phyloP scores from a whole-genome alignment of 768 basidiomycete genomes.

The Agaricus subrufescens region DNA sequence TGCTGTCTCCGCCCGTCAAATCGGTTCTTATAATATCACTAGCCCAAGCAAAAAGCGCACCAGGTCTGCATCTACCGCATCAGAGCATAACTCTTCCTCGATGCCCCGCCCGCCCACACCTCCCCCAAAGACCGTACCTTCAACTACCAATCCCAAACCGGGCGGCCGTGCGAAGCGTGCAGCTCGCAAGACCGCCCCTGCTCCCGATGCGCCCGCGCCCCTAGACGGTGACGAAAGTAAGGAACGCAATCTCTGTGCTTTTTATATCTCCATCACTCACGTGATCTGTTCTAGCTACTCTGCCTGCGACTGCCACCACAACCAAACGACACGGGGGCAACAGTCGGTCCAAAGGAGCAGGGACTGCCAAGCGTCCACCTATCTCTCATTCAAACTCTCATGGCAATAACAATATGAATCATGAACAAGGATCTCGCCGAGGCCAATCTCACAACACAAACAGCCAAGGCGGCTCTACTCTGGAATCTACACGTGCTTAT shows the following conservation, averaged over 20 bases:
- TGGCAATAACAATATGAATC: constrained; percentile 18
- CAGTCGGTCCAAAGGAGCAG: constrained; percentile 34
- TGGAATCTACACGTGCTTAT: constrained; percentile 60
- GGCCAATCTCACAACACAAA: constrained; percentile 36
- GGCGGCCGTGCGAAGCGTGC: constrained; percentile 40
- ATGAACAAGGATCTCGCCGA: constrained; percentile 48
- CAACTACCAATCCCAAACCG: constrained; percentile 25
- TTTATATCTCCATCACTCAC: constrained; percentile 1
- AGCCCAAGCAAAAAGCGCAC: constrained; percentile 60
- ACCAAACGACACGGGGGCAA: constrained; percentile 33
- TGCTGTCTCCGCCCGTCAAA: constrained; percentile 13
- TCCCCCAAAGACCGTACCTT: constrained; percentile 20
- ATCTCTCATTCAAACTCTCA: constrained; percentile 23
- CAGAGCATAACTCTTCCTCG: constrained; percentile 46
- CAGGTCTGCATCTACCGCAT: constrained; percentile 68
- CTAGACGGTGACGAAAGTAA: constrained; percentile 65
- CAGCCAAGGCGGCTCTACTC: constrained; percentile 30
- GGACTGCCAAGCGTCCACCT: constrained; percentile 34
- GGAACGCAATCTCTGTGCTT: constrained; percentile 12
- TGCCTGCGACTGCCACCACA: constrained; percentile 16
- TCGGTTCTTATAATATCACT: constrained; percentile 26
- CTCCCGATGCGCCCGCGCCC: constrained; percentile 25
- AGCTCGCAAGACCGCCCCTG: constrained; percentile 32
- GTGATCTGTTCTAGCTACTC: constrained; percentile 11
- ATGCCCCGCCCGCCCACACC: constrained; percentile 28